Evolutionary conservation across 2,329 filamentous ascomycete genomes (phyloP).

Genomic region (Botrytis galanthina): DNA sequence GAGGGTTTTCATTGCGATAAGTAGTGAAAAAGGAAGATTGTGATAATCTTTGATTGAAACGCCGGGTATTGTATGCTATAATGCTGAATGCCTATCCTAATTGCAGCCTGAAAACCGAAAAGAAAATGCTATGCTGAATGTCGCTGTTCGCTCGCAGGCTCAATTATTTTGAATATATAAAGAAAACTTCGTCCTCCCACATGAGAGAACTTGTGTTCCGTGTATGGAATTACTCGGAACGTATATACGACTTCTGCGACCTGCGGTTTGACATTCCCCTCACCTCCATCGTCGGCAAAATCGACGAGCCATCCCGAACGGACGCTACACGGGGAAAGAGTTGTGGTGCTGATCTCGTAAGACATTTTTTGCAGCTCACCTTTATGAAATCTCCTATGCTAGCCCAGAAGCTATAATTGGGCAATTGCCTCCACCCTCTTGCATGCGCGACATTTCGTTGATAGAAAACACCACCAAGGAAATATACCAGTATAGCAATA

Average conservation of each 20-base stretch:
- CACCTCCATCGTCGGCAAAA: slow-evolving; percentile 38
- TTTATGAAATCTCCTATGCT: slow-evolving; percentile 80
- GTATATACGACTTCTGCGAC: slow-evolving; percentile 29
- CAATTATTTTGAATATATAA: slow-evolving; percentile 10
- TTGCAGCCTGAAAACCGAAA: slow-evolving; percentile 15
- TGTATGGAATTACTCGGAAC: slow-evolving; percentile 29
- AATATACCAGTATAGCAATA: slow-evolving; percentile 78
- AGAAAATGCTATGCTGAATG: slow-evolving; percentile 10
- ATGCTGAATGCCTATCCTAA: slow-evolving; percentile 24
- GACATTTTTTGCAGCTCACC: slow-evolving; percentile 52
- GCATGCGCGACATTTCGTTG: slow-evolving; percentile 93
- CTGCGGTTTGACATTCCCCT: slow-evolving; percentile 28
- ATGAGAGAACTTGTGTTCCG: slow-evolving; percentile 13
- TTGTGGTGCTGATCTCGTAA: slow-evolving; percentile 31
- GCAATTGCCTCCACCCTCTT: slow-evolving; percentile 89
- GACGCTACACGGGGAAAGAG: slow-evolving; percentile 35
- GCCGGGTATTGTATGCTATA: slow-evolving; percentile 32
- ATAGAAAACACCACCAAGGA: slow-evolving; percentile 91
- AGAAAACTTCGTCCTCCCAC: slow-evolving; percentile 22
- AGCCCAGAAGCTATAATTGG: slow-evolving; percentile 92
- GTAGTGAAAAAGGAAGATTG: slow-evolving; percentile 11
- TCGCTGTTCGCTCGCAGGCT: slow-evolving; percentile 8
- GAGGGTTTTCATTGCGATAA: slow-evolving; percentile 3
- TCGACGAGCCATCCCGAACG: slow-evolving; percentile 35
- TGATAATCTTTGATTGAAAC: slow-evolving; percentile 18